Percentiles rank a stretch among this genome's conserved stretches.
Conservation (phyloP, 2,329 filamentous ascomycete species). For the Malbranchea zuffiana region DNA sequence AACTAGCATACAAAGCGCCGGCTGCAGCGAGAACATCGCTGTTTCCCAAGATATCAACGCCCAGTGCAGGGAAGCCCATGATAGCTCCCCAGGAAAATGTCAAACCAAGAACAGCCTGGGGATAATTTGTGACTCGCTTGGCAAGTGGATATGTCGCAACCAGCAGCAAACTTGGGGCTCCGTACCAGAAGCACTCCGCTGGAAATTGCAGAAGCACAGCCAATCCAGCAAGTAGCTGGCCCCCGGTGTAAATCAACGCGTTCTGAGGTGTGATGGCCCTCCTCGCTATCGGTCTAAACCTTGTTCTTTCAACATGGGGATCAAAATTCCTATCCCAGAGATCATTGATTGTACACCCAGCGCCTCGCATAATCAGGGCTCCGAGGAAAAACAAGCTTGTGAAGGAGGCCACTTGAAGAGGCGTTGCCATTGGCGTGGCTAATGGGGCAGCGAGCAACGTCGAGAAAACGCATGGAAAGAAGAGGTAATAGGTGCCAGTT, state of each 20-base stretch:
- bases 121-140: constrained; percentile 44
- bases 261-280: constrained; percentile 39
- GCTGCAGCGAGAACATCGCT: constrained; percentile 28
- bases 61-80: constrained; percentile 38
- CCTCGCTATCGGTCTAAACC: constrained; percentile 42
- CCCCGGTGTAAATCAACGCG: constrained; percentile 36
- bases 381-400: constrained; percentile 33
- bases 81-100: constrained; percentile 43
- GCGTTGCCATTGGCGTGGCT: constrained; percentile 31
- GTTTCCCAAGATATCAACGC: constrained; percentile 35
- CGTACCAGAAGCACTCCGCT: constrained; percentile 34
- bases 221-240: constrained; percentile 33
- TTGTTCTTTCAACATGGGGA: constrained; percentile 41
- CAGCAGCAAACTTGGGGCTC: constrained; percentile 34
- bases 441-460: constrained; percentile 35
- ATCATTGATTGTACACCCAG: constrained; percentile 47
- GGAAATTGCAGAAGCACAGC: constrained; percentile 36
- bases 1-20: constrained; percentile 37
- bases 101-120: constrained; percentile 42
- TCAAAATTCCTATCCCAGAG: constrained; percentile 46
- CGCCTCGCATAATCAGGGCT: constrained; percentile 41
- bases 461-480: constrained; percentile 43
- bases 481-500: constrained; percentile 43
- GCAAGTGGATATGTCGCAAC: constrained; percentile 41
- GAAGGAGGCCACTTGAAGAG: constrained; percentile 29